phyloP scores from a whole-genome alignment of 805 yeast genomes.

The Nakazawaea sp. region DNA sequence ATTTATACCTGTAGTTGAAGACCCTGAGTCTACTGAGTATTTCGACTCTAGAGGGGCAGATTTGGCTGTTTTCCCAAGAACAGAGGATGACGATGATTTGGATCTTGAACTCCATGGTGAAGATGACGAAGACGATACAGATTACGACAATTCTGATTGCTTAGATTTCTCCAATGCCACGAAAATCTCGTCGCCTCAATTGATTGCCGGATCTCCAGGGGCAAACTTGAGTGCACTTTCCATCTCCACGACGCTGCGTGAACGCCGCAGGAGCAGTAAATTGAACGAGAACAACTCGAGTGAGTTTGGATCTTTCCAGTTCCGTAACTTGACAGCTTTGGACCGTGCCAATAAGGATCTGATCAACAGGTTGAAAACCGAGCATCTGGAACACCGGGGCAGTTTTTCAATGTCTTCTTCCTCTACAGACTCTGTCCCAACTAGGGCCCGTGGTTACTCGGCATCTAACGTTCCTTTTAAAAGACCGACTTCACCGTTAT shows the following conservation, averaged over 20 bases:
- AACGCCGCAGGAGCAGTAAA: conserved; percentile 61
- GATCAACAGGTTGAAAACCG: conserved; percentile 77
- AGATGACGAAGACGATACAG: conserved; percentile 16
- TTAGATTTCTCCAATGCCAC: conserved; percentile 10
- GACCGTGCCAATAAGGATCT: conserved; percentile 94
- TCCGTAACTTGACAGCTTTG: conserved; percentile 80
- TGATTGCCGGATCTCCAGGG: not conserved
- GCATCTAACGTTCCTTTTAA: conserved; percentile 32
- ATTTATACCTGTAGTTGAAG: conserved; percentile 71
- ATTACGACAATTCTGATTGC: conserved; percentile 8
- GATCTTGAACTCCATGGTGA: conserved; percentile 24
- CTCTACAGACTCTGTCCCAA: conserved; percentile 31
- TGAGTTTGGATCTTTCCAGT: conserved; percentile 91
- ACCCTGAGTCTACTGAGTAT: conserved; percentile 86
- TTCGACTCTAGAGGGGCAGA: conserved; percentile 89
- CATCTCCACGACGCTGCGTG: conserved; percentile 43
- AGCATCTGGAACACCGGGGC: conserved; percentile 56
- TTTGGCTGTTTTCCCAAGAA: conserved; percentile 52
- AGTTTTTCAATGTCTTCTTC: conserved; percentile 37
- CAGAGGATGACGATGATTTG: conserved; percentile 26
- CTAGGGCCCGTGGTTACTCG: conserved; percentile 23
- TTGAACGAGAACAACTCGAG: conserved; percentile 56
- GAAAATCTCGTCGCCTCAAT: conserved; percentile 3
- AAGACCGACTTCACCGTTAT: conserved; percentile 38
- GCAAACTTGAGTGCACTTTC: conserved; percentile 14